A percentile compares a stretch with the other conserved stretches of the same genome.
phyloP scores from a whole-genome alignment of 495 filamentous ascomycete genomes.

The Platismatia glauca region DNA sequence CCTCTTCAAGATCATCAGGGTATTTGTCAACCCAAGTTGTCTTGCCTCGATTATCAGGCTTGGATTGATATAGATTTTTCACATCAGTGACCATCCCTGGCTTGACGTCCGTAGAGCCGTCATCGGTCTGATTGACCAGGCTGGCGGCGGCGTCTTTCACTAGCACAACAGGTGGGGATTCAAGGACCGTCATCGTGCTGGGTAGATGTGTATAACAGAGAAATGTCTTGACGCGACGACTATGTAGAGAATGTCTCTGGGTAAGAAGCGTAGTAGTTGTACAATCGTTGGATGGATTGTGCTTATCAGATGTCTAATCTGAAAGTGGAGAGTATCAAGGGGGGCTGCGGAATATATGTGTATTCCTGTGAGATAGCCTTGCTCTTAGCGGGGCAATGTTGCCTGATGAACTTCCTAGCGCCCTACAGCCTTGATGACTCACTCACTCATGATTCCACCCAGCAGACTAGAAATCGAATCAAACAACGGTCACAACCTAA shows the following conservation, averaged over 20 bases:
- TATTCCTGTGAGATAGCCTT: neutral
- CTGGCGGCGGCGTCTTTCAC: conserved; percentile 1
- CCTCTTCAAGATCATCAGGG: conserved; percentile 38
- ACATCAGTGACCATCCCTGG: conserved; percentile 21
- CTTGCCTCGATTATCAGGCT: conserved; percentile 22
- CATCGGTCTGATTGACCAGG: neutral
- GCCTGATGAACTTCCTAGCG: neutral
- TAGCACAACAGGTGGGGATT: neutral
- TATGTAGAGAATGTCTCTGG: neutral
- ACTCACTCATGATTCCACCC: neutral
- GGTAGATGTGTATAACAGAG: neutral
- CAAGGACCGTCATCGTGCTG: neutral
- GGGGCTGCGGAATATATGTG: neutral
- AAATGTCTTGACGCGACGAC: neutral
- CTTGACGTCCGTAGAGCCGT: neutral
- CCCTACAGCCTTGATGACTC: neutral
- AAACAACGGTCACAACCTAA: neutral
- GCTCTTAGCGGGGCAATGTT: neutral
- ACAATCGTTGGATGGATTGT: neutral
- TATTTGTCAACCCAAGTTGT: conserved; percentile 30
- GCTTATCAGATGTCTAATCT: neutral
- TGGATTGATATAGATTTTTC: conserved; percentile 30
- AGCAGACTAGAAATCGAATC: neutral
- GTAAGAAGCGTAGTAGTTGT: neutral
- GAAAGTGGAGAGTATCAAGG: neutral